Conservation (phyloP, 345 rosid genomes). For the Arabidopsis arenosa region DNA sequence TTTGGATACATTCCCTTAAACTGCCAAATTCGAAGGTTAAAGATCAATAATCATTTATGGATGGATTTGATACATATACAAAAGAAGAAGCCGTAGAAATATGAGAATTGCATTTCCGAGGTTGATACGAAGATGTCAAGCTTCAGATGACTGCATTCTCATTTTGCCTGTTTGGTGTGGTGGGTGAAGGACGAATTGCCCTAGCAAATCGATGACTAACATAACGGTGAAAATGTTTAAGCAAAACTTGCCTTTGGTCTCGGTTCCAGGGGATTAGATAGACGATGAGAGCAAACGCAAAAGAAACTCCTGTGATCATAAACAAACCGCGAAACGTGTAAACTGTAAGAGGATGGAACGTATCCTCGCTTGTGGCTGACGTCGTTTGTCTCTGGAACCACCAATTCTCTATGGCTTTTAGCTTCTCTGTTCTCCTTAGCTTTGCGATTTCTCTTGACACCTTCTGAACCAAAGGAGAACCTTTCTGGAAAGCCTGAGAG, state of each 20-base stretch:
- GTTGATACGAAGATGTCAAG: background rate
- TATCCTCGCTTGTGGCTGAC: background rate
- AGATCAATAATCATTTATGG: no score
- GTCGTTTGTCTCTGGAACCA: conserved; percentile 23
- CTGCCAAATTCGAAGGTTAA: no score
- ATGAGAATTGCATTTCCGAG: background rate
- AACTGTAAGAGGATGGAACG: conserved; percentile 21
- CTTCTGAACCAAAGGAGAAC: conserved; percentile 40
- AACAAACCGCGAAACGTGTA: conserved; percentile 46
- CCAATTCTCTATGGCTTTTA: conserved; percentile 28
- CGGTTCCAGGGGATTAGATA: conserved; percentile 12
- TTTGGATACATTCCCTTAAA: no score
- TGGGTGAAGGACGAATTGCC: background rate
- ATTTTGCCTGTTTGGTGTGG: conserved; percentile 1
- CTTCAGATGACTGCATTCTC: conserved; percentile 4
- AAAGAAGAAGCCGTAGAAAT: background rate
- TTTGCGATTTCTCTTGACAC: conserved; percentile 47
- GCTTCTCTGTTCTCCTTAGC: conserved; percentile 42
- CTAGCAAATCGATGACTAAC: conserved; percentile 6
- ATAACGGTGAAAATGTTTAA: background rate
- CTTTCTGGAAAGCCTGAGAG: conserved; percentile 45
- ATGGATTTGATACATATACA: background rate
- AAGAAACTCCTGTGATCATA: conserved; percentile 40
- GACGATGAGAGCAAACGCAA: conserved; percentile 35
- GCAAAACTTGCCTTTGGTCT: background rate